Base-by-base conservation (phyloP, 2,329 filamentous ascomycete genomes). In the Claviceps sp. region DNA sequence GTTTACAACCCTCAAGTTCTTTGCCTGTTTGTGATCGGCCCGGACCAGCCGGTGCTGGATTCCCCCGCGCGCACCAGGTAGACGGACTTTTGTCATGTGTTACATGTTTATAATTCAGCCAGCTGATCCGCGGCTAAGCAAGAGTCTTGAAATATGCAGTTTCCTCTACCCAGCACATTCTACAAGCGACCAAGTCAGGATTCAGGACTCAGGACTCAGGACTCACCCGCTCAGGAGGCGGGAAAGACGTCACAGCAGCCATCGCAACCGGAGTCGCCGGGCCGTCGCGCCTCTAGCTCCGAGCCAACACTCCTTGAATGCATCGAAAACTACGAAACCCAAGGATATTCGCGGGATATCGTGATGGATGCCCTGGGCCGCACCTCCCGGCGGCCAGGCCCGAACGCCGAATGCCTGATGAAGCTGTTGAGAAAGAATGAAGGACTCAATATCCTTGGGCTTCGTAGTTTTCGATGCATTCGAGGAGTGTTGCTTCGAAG, bases 361-460 rank as follows among this genome's bases (percentile, higher is more conserved):
- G 73, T 85, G 40, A 57, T 73, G 4, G 60, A 65, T 22, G 79
- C 79, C 1, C 64, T 86, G 17, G 70, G 69, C 48, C 68, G 71
- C 8, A 82, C 82, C 0, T 76, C 73, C 1, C 70, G 78, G 62
- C 71, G 73, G 1, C 72, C 72, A 0, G 72, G 71, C 2, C 67
- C 61, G 2, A 65, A 76, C 2, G 75, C 79, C 1, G 65, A 65
- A 2, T 53, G 69, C 2, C 74, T 83, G 0, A 73, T 87, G 58
- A 68, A 77, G 56, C 70, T 67, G 41, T 65, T 82, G 49, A 62
- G 64, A 3, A 55, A 68, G 4, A 73, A 75, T 0, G 60, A 70
- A 2, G 72, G 17, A 19, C 17, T 19, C 17, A 58, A 63, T 73
- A 79, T 1, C 74, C 74, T 1, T 73, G 62, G 4, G 64, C 62